Base-by-base conservation (phyloP, 139 green algal species). In the Spirogloea muscicola region DNA sequence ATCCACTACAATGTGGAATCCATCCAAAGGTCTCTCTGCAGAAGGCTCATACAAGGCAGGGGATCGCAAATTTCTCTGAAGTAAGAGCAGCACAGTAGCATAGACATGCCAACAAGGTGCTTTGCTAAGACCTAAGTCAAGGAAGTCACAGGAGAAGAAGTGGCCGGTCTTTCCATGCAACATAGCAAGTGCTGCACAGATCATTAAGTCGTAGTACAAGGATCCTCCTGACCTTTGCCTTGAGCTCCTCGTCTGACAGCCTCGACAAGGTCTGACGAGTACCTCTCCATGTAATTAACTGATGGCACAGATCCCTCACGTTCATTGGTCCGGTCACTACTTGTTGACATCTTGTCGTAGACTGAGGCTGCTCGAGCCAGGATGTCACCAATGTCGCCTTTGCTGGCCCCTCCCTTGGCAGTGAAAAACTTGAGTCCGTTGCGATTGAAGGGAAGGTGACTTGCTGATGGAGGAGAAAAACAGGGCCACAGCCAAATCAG, bases 371-470 rank as follows among this genome's bases (percentile, higher is more conserved):
- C 89, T 1, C 44, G 31, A 5, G 87, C 49, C 39, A 96, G 76
- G 13, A 98, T 85, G 6, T 79, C 42, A 3, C 83, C 81, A 60
- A 97, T 95, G 63, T 96, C 89, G 0, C 43, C 42, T 82, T 96
- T 97, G 36, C 91, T 90, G 21, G 94, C 43, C 0, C 89, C 88
- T 2, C 89, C 90, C 36, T 84, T 72, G 10, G 62, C 58, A 1
- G 83, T 89, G 82, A 90, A 90, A 37, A 88, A 84, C 69, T 86
- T 88, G 29, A 86, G 62, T 0, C 88, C 89, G 69, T 94, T 97
- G 58, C 88, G 82, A 72, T 96, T 93, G 65, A 85, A 89, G 1
- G 84, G 84, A 5, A 84, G 59, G 64, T 85, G 74, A 57, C 69
- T 77, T 25, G 69, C 69, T 77, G 69, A 0, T 21, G 34, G 51